Evolutionary conservation across 805 yeast species (phyloP).

Genomic region (Yamadazyma akitaensis): DNA sequence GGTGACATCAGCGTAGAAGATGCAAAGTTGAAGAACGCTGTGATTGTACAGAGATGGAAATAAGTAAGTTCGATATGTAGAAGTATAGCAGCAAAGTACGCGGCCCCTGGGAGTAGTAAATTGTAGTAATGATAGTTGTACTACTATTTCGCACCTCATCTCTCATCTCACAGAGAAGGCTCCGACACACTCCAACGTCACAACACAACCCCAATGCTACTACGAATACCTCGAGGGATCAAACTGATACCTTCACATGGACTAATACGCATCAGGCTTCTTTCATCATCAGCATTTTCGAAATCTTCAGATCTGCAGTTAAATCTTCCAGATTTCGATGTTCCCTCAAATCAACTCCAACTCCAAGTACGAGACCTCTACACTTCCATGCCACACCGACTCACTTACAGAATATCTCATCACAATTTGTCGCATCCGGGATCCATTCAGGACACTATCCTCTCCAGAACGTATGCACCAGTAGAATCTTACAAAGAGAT

Average conservation of each 20-base stretch:
- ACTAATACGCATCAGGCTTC: not conserved
- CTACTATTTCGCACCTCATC: conserved; percentile 4
- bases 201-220: not conserved
- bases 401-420: not conserved
- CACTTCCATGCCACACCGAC: not conserved
- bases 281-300: not conserved
- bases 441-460: conserved; percentile 3
- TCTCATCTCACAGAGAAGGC: not conserved
- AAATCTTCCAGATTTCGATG: not conserved
- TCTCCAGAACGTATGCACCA: conserved; percentile 9
- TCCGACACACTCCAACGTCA: not conserved
- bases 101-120: not conserved
- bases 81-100: not conserved
- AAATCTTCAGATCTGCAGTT: not conserved
- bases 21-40: conserved; percentile 77
- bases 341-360: not conserved
- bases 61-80: not conserved
- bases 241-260: not conserved
- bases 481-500: conserved; percentile 15
- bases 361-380: not conserved
- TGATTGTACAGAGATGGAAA: conserved; percentile 85
- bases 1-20: conserved; percentile 56
- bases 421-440: not conserved
- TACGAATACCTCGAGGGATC: not conserved
- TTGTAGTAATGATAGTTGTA: conserved; percentile 13